Evolutionary conservation across 2,329 filamentous ascomycete genomes (phyloP).

Genomic region (Penicillium oxalicum): DNA sequence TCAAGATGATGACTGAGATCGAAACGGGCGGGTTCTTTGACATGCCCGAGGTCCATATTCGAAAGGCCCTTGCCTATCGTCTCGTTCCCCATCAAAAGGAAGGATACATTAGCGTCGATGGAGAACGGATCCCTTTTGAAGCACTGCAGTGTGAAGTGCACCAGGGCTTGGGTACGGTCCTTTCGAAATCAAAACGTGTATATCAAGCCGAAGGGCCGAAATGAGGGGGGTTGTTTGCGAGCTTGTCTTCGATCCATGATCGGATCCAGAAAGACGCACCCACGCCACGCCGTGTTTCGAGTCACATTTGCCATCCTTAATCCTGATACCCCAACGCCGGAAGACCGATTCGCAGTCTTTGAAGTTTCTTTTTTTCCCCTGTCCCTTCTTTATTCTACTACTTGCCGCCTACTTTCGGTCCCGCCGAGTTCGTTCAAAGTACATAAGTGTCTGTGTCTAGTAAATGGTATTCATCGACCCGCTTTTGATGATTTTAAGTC

Average conservation of each 20-base stretch:
- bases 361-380: not conserved
- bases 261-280: constrained; percentile 6
- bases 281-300: constrained; percentile 1
- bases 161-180: constrained; percentile 71
- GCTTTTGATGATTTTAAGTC: too few species aligned
- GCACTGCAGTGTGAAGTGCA: constrained; percentile 91
- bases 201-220: constrained; percentile 57
- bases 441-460: too few species aligned
- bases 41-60: constrained; percentile 67
- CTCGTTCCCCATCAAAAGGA: constrained; percentile 67
- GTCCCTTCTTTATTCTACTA: not conserved
- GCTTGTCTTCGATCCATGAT: too few species aligned
- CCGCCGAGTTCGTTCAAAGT: too few species aligned
- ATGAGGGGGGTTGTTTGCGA: constrained; percentile 6
- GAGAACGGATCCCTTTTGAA: constrained; percentile 78
- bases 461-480: too few species aligned
- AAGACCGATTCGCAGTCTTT: constrained; percentile 15
- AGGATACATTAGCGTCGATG: constrained; percentile 91
- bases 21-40: constrained; percentile 74
- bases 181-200: constrained; percentile 64
- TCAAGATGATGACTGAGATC: constrained; percentile 66
- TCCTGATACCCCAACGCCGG: constrained; percentile 31
- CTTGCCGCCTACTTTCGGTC: not conserved
- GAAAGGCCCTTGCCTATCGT: constrained; percentile 81
- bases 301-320: constrained; percentile 19